These are phyloP conservation scores for Eucalyptus coolabah DNA, from an alignment of 345 rosid genomes.

Conservation along the genomic window DNA sequence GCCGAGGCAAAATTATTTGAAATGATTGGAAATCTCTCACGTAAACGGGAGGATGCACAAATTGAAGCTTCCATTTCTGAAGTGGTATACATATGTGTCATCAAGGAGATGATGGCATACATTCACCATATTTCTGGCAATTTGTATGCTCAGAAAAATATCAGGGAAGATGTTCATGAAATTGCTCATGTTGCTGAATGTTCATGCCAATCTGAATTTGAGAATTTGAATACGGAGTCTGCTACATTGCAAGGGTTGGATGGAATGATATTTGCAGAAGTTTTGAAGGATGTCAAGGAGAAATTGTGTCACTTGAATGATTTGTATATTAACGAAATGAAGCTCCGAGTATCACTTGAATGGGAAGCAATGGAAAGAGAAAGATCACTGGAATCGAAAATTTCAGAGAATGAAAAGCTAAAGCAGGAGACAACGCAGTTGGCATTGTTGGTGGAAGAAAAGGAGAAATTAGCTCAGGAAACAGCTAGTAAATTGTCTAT, in stretches of 20 bases:
- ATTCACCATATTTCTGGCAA: not conserved
- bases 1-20: conserved; percentile 24
- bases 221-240: conserved; percentile 36
- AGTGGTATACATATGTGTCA: conserved; percentile 35
- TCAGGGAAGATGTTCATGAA: conserved; percentile 9
- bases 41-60: conserved; percentile 30
- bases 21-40: conserved; percentile 22
- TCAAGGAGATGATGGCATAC: conserved; percentile 25
- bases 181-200: not conserved
- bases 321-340: conserved; percentile 16
- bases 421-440: conserved; percentile 19
- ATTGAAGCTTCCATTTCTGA: conserved; percentile 37
- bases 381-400: conserved; percentile 15
- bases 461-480: conserved; percentile 31
- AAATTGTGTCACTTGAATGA: conserved; percentile 21
- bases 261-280: conserved; percentile 25
- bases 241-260: conserved; percentile 24
- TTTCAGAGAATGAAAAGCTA: conserved; percentile 38
- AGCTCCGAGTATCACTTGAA: conserved; percentile 12
- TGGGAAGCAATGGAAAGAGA: conserved; percentile 27
- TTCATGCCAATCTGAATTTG: conserved; percentile 15
- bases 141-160: not conserved
- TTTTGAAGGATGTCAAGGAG: conserved; percentile 54
- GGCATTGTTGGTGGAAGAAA: conserved; percentile 19
- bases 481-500: conserved; percentile 19